Evolutionary conservation across 2,329 filamentous ascomycete species (phyloP), one percentile per base, ranked within the genome.

Genomic region (Trichoderma afroharzianum): DNA sequence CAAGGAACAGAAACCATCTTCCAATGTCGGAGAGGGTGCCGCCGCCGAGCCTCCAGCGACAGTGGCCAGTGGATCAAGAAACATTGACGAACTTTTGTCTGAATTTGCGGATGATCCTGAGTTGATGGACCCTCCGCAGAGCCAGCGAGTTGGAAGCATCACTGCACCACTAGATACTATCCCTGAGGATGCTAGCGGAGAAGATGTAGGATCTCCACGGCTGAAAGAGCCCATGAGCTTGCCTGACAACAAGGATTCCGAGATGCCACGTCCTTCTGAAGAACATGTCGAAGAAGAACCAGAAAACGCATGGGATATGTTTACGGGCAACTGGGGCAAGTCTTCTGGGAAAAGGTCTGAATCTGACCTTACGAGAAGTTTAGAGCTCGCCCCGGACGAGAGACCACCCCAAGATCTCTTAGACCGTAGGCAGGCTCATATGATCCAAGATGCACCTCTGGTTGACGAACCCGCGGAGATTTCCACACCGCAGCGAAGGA

Each of bases 321-420:
- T 63, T 26, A 63, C 66, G 14, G 68, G 50, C 26, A 64, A 55
- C 62, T 71, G 68, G 68, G 68, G 32, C 32, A 70, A 70, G 24
- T 70, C 68, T 74, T 81, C 81, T 66, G 81, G 79, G 58, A 84
- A 81, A 78, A 84, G 81, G 66, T 67, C 68, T 63, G 72, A 76
- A 75, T 76, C 76, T 75, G 74, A 62, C 21, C 72, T 73, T 53
- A 32, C 63, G 21, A 67, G 67, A 26, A 21, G 36, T 28, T 18
- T 32, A 24, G 59, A 68, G 30, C 24, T 57, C 32, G 26, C 62
- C 18, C 62, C 15, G 14, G n/a, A 24, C 26, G 43, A 55, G 53
- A 24, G 47, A n/a, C 36, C 61, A 9, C 24, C 39, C 12, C 57
- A 21, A 36, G 57, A 62, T 4, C 26, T 36, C 15, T 11, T 43